A percentile compares a stretch with the other conserved stretches of the same genome.
Evolutionary conservation across 345 rosid genomes (phyloP).

Genomic region (Zanthoxylum bungeanum): DNA sequence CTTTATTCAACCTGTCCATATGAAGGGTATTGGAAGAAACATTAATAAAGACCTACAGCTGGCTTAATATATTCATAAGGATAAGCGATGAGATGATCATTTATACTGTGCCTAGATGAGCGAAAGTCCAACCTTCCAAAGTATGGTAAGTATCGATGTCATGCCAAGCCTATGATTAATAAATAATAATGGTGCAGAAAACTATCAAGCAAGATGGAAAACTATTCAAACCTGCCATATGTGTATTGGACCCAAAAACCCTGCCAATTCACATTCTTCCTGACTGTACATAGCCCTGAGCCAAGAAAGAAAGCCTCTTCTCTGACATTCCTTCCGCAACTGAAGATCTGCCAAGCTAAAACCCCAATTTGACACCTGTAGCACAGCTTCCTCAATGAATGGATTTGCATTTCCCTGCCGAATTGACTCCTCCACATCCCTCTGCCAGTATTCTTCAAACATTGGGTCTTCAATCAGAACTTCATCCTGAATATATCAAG

Average conservation of each 20-base stretch:
- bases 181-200: not conserved
- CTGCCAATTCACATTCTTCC: conserved; percentile 68
- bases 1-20: not conserved
- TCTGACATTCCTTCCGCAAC: conserved; percentile 59
- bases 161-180: not conserved
- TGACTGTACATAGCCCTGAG: conserved; percentile 70
- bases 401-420: conserved; percentile 77
- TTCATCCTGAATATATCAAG: conserved; percentile 59
- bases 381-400: conserved; percentile 70
- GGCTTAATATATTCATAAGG: not conserved
- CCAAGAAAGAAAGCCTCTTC: conserved; percentile 71
- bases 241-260: conserved; percentile 77
- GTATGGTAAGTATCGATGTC: not conserved
- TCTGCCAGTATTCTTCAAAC: conserved; percentile 78
- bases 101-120: not conserved
- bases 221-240: conserved; percentile 84
- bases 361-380: conserved; percentile 84
- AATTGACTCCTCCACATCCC: conserved; percentile 89
- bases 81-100: not conserved
- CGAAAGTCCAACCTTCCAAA: not conserved
- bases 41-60: not conserved
- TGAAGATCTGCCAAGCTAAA: conserved; percentile 73
- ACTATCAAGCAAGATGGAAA: conserved; percentile 8
- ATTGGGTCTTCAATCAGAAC: conserved; percentile 40
- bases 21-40: not conserved